Evolutionary conservation across 495 filamentous ascomycete species (phyloP).

Genomic region (Hypoxylon trugodes): DNA sequence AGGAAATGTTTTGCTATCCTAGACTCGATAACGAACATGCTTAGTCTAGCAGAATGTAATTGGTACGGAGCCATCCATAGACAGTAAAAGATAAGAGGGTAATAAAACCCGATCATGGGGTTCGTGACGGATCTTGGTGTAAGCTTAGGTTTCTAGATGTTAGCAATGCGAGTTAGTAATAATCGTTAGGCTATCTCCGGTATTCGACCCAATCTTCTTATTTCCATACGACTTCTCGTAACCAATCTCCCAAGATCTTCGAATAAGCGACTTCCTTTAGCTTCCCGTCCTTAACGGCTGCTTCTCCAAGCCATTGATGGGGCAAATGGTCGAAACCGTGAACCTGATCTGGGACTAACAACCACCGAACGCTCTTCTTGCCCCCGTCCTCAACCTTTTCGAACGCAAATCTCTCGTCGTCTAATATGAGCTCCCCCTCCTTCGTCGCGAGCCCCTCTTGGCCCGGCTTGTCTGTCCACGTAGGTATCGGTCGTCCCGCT

Average conservation of each 20-base stretch:
- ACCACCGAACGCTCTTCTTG: constrained; percentile 45
- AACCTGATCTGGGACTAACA: constrained; percentile 51
- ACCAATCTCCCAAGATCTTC: constrained; percentile 44
- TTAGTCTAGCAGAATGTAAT: no score
- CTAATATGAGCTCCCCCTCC: constrained; percentile 33
- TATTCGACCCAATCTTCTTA: constrained; percentile 4
- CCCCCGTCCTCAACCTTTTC: constrained; percentile 39
- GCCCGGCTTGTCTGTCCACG: constrained; percentile 33
- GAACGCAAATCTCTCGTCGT: constrained; percentile 50
- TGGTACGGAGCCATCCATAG: no score
- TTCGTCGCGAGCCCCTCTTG: constrained; percentile 28
- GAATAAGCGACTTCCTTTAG: constrained; percentile 47
- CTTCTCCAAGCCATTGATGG: constrained; percentile 26
- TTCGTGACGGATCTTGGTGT: neutral
- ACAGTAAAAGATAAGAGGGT: neutral
- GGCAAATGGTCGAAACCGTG: constrained; percentile 49
- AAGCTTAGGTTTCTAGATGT: no score
- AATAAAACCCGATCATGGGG: neutral
- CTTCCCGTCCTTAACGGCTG: constrained; percentile 39
- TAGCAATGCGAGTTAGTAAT: neutral
- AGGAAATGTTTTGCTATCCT: no score
- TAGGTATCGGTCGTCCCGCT: constrained; percentile 40
- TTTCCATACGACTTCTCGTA: constrained; percentile 45
- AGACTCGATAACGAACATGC: no score
- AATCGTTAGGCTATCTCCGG: neutral